Evolutionary conservation across 371 early-diverging fungal genomes (phyloP), one percentile per base, ranked within the genome.

Genomic region (Pancytospora philotis): DNA sequence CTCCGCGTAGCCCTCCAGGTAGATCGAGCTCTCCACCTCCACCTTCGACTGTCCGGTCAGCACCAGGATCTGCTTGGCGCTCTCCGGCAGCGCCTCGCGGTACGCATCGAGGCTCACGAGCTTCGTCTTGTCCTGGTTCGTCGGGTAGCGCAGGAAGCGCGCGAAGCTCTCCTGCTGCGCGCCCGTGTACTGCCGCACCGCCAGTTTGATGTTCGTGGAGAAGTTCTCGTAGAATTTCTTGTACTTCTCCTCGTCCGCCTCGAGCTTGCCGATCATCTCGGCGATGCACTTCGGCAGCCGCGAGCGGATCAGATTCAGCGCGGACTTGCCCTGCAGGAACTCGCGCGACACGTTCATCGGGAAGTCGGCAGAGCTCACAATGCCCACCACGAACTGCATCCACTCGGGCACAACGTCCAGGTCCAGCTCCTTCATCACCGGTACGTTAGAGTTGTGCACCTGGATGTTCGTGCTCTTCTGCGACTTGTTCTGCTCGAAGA

Each of bases 301-400:
- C 85, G 88, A 90, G 81, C 87, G 87, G 77, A 91, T 88, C 74
- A 90, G 87, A 84, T 90, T 92, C 77, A 92, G 84, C 66, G 88
- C 88, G 84, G 86, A 87, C 85, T 89, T 88, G 81, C 91, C 90
- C 83, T 93, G 92, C 73, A 92, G 85, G 73, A 86, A 87, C 83
- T 93, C 94, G 83, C 94, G 88, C 58, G 90, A 90, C 66, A 93
- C 87, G 85, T 92, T 93, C 76, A 93, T 86, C 41, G 94, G 91
- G 61, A 93, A 83, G 82, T 93, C 92, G 84, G 90, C 89, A 73
- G 90, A 88, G 83, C 90, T 88, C 75, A 93, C 89, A 66, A 91
- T 85, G 76, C 92, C 92, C 84, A 86, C 86, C 74, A 89, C 83
- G 79, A 87, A 89, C 74, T 78, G 81, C 74, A 88, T 85, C 85